Evolutionary conservation across 768 basidiomycete genomes (phyloP).

Genomic region (Rhizopogon rudus): DNA sequence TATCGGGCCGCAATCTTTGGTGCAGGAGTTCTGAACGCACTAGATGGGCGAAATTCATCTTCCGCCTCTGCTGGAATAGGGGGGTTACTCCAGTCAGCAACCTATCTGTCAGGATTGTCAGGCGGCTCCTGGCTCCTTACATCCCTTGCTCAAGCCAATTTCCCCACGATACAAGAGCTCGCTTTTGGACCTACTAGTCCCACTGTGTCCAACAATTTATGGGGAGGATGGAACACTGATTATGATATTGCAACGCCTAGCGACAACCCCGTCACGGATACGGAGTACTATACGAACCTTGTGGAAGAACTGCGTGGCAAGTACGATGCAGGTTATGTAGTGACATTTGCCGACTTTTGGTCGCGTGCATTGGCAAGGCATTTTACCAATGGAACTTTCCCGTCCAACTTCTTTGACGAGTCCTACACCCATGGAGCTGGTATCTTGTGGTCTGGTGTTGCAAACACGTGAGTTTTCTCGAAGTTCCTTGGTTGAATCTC

Average conservation of each 20-base stretch:
- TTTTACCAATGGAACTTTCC: constrained; percentile 33
- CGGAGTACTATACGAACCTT: constrained; percentile 14
- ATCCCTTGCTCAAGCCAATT: constrained; percentile 37
- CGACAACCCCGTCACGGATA: constrained; percentile 9
- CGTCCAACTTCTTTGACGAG: constrained; percentile 24
- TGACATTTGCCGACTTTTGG: constrained; percentile 28
- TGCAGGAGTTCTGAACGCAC: constrained; percentile 44
- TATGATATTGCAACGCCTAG: constrained; percentile 17
- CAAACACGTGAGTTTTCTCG: constrained; percentile 25
- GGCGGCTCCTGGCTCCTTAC: constrained; percentile 37
- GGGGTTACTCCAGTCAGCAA: constrained; percentile 48
- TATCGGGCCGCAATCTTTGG: constrained; percentile 51
- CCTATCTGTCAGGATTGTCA: constrained; percentile 49
- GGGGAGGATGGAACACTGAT: constrained; percentile 30
- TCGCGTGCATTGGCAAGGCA: constrained; percentile 27
- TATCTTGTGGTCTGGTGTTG: constrained; percentile 28
- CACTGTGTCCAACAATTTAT: constrained; percentile 14
- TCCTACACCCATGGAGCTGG: constrained; percentile 29
- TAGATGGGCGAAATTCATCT: constrained; percentile 46
- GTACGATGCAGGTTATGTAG: constrained; percentile 21
- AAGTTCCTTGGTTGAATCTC: not conserved
- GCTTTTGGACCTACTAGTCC: constrained; percentile 25
- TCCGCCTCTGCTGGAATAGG: constrained; percentile 37
- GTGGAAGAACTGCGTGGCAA: constrained; percentile 26
- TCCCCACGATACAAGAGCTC: constrained; percentile 35